Base-by-base conservation (phyloP, 139 green algal species). In the Chlorella vulgaris region DNA sequence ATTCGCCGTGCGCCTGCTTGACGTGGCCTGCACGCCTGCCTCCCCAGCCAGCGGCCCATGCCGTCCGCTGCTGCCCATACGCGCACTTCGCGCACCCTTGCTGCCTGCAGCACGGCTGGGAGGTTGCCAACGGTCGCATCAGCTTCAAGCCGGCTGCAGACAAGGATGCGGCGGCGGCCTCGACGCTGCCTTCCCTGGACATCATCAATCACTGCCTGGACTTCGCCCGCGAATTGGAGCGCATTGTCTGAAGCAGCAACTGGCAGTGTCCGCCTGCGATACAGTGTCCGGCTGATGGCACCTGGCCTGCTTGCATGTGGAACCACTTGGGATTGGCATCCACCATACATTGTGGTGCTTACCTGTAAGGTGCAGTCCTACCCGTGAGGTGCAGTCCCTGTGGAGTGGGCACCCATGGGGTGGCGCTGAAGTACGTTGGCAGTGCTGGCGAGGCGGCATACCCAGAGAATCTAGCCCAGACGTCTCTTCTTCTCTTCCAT, bases 191-290 rank as follows among this genome's bases (percentile, higher is more conserved):
- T 2, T 73, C 89, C 3, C 50, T 95, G 74, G 87, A 91, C 24
- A 75, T 98, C 38, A 98, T 99, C 81, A 90, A 90, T 36, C 90
- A 98, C 76, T 86, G 92, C 13, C 86, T 99, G 36, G 86, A 94
- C 43, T 99, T 98, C 78, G 96, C 96, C 8, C 92, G 93, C 81
- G 96, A 99, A 88, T 83, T 99, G 36, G 96, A 99, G 87, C 91
- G 96, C 63, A 99, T 99, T 73, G 95, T 99, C 4, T 97, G 79
- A 21, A 24, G 2, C 1, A 3, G 69, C 28, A 58, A 7, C 38
- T 21, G 39, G 39, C 26, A 26, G 10, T 58, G 36, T 22, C 35
- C 22, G 65, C 65, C 29, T n/a, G n/a, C n/a, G n/a, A 21, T 2
- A 5, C 47, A 58, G 47, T 15, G 47, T 58, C 47, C n/a, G n/a